Base-by-base conservation (phyloP, 208 protist genomes). In the Trypanosoma theileri region DNA sequence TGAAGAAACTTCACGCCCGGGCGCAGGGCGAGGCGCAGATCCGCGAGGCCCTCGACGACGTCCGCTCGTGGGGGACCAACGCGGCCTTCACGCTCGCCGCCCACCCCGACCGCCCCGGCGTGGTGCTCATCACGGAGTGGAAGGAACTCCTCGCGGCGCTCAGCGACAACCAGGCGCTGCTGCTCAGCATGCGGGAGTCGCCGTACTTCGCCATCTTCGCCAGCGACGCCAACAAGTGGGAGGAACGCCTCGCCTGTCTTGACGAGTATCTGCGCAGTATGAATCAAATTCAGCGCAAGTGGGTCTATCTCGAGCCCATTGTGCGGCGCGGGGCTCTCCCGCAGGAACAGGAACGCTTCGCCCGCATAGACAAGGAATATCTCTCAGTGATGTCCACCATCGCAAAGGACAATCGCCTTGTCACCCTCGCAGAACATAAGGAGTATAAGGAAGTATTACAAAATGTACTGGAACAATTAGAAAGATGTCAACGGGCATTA, bases 291-390 rank as follows among this genome's bases (percentile, higher is more conserved):
- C 98, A 99, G 82, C 87, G 98, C 56, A 98, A 98, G 75, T 99
- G 98, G 98, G 88, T 99, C 9, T 99, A 99, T 77, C 84, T 99
- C 4, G 98, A 99, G 84, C 98, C 98, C 55, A 99, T 99, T 66
- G 99, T 99, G 66, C 85, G 82, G 17, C 91, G 97, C 19, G 98
- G 98, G 17, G 96, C 98, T 12, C 78, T 99, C 44, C 98, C 98
- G 10, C 80, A 94, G 59, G 96, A 99, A 69, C 94, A 98, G 75
- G 80, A 85, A 50, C 88, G 97, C n/a, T 99, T 99, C 75, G 69
- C 89, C 48, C 82, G 88, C 41, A 87, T 99, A 56, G 98, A 99
- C 75, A 75, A 88, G 26, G 88, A 98, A 60, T 99, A 99, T 78
- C 70, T 97, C 13, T 73, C 63, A 13, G 95, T 99, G 54, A 98